Evolutionary conservation across 2,329 filamentous ascomycete species (phyloP), one percentile per base, ranked within the genome.

Genomic region (Aspergillus arachidicola): DNA sequence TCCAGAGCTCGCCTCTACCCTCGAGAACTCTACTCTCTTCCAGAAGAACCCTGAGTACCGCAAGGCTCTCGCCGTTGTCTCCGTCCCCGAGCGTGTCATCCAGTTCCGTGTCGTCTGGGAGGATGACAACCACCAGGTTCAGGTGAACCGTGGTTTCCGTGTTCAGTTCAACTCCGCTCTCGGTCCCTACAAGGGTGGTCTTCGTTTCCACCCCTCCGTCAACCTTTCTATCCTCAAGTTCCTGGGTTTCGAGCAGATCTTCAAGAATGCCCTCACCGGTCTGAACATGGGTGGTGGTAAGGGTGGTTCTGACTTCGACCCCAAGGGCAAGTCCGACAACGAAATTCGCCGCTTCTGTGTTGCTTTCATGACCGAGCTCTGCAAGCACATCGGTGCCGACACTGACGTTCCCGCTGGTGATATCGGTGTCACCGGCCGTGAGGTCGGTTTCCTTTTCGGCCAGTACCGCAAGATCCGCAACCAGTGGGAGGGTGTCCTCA

Each of bases 101-200:
- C 94, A 98, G 83, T 99, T 99, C 90, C 91, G 95, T 72, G 93
- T 99, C 62, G 89, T 92, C 77, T 98, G 95, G 95, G 94, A 97
- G 82, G 89, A 97, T 80, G 95, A 98, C 86, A 89, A 92, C 80
- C 91, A 91, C 82, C 77, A 79, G 68, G 85, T 94, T 73, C 91
- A 96, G 82, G 90, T 97, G 82, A 97, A 97, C 89, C 90, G 92
- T 69, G 95, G 93, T 71, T 97, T 91, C 86, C 91, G 95, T 74
- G 94, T 99, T 56, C 95, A 98, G 83, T 98, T 96, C 89, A 99
- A 98, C 89, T 96, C 92, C 55, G 94, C 94, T 53, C 89, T 98
- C 26, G 95, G 95, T 62, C 95, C 95, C 59, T 98, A 97, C 90
- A 98, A 98, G 88, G 95, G 95, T 70, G 95, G 95, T 78, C 89